phyloP scores from a whole-genome alignment of 352 stramenopile genomes.

The Phytophthora cajani region DNA sequence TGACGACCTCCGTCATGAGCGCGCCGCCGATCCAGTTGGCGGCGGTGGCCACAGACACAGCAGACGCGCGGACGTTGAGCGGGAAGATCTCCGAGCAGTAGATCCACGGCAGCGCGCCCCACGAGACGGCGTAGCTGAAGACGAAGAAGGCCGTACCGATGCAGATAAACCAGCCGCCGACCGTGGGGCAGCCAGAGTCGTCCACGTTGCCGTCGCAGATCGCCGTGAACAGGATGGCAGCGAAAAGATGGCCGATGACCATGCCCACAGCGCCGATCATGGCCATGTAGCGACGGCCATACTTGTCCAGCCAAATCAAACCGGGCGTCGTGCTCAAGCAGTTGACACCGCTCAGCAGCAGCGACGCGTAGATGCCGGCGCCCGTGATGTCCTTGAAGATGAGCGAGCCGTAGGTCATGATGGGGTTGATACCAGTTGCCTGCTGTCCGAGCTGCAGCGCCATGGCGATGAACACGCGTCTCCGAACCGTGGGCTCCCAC shows the following conservation, averaged over 20 bases:
- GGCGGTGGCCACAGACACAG: constrained; percentile 45
- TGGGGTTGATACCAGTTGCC: constrained; percentile 41
- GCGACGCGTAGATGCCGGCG: constrained; percentile 31
- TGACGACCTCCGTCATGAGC: constrained; percentile 43
- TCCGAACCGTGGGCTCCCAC: constrained; percentile 35
- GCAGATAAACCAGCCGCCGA: constrained; percentile 51
- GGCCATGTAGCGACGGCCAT: constrained; percentile 38
- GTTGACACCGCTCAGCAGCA: constrained; percentile 38
- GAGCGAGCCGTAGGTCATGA: constrained; percentile 39
- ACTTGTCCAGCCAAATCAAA: constrained; percentile 33
- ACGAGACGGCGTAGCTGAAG: constrained; percentile 41
- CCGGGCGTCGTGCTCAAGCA: constrained; percentile 34
- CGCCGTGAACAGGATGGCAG: constrained; percentile 35
- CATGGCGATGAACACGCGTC: constrained; percentile 42
- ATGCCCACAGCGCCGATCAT: constrained; percentile 44
- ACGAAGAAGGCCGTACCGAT: constrained; percentile 47
- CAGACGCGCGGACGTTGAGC: constrained; percentile 51
- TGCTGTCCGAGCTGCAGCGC: constrained; percentile 51
- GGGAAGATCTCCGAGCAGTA: constrained; percentile 66
- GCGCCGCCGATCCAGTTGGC: constrained; percentile 53
- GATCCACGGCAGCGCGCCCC: constrained; percentile 54
- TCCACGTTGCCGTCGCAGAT: constrained; percentile 38
- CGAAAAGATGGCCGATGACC: constrained; percentile 40
- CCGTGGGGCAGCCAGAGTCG: constrained; percentile 33
- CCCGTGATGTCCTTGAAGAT: constrained; percentile 45